Conservation (phyloP, 2,329 filamentous ascomycete genomes). For the Zymoseptoria pseudotritici region DNA sequence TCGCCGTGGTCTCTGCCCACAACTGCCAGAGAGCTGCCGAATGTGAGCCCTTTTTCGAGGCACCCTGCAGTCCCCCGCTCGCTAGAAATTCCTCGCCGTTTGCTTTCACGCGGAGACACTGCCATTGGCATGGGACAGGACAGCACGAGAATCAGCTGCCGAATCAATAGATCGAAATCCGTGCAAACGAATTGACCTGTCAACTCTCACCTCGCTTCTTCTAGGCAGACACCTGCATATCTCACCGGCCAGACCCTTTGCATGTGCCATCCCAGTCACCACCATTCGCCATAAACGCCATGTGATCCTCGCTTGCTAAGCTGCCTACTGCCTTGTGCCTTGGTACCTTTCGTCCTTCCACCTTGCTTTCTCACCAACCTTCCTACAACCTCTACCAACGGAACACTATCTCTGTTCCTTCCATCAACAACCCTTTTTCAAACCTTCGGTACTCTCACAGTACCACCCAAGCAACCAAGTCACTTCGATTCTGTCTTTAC, state of each 20-base stretch:
- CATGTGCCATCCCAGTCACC: neutral
- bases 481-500: conserved; percentile 27
- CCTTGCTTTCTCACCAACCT: neutral
- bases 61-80: neutral
- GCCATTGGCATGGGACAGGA: neutral
- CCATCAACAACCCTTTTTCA: neutral
- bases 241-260: neutral
- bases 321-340: neutral
- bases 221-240: neutral
- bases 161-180: neutral
- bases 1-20: neutral
- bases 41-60: neutral
- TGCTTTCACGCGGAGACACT: neutral
- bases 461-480: conserved; percentile 1
- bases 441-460: neutral
- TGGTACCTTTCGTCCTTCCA: neutral
- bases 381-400: neutral
- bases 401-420: neutral
- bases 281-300: neutral
- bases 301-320: neutral
- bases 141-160: neutral
- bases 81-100: neutral
- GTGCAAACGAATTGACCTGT: neutral
- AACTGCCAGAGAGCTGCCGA: neutral
- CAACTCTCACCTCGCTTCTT: neutral